Base-by-base conservation (phyloP, 306 rosid species). In the Castanospermum australe region DNA sequence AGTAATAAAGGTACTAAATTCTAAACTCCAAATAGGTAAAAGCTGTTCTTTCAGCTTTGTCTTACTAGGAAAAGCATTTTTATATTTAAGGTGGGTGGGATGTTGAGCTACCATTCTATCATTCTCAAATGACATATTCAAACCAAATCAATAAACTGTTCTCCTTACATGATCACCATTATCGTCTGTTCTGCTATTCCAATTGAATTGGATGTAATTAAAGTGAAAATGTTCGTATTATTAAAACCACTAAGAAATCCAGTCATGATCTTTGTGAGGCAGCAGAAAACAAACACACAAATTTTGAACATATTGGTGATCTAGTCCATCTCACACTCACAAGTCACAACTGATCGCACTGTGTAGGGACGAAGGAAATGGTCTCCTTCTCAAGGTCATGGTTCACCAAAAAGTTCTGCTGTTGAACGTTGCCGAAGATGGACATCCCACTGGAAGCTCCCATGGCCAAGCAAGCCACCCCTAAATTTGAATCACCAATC, bases 391-490 rank as follows among this genome's bases (percentile, higher is more conserved):
- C 30, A 51, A 88, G 84, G 61, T 88, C 89, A 88, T 88, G 87
- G 67, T 52, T 71, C 13, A 88, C 88, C 91, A 88, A 45, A 39
- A 85, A 59, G 47, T 88, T 88, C 76, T 88, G 89, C 74, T 88
- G 91, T 39, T 88, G 91, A 59, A 85, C 28, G 32, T 88, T 88
- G 0, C 91, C 99, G 39, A 92, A 83, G 3, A 94, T 90, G 0
- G 97, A 92, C 93, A 94, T 83, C 0, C 89, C 95, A 8, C 74
- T 77, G 0, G 89, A 76, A 50, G 89, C 68, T 44, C 92, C 99
- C 85, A 92, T 80, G n/a, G 97, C 95, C 71, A 94, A 88, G 59
- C 99, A 94, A 32, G 87, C 81, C 84, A 94, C 83, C 1, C 84
- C 91, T 2, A 77, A 57, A 15, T n/a, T 71, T 0, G 88, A 65